phyloP scores from a whole-genome alignment of 1,139 yeast genomes.

The Diutina ranongensis region DNA sequence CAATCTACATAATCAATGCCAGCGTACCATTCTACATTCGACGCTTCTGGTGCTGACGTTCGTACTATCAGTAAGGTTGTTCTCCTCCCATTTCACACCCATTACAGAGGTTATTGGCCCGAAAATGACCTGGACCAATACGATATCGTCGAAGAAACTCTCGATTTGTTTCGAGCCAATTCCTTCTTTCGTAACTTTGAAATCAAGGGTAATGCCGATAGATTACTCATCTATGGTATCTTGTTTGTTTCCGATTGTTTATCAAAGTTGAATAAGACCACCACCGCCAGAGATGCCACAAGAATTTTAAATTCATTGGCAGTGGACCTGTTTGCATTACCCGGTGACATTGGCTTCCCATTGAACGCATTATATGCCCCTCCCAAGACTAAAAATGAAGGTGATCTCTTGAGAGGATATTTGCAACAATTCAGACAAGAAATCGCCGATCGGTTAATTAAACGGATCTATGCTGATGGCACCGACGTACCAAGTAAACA shows the following conservation, averaged over 20 bases:
- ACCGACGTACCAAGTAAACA: slow-evolving; percentile 51
- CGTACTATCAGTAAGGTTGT: slow-evolving; percentile 56
- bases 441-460: slow-evolving; percentile 68
- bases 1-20: slow-evolving; percentile 23
- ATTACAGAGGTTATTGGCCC: slow-evolving; percentile 47
- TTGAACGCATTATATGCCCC: slow-evolving; percentile 73
- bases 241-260: slow-evolving; percentile 80
- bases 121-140: slow-evolving; percentile 43
- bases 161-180: slow-evolving; percentile 90
- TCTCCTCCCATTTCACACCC: slow-evolving; percentile 71
- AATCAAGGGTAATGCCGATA: slow-evolving; percentile 89
- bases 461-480: slow-evolving; percentile 55
- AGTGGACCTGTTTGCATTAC: slow-evolving; percentile 78
- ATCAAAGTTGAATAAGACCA: slow-evolving; percentile 39
- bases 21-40: slow-evolving; percentile 89
- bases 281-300: slow-evolving; percentile 52
- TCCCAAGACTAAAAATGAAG: slow-evolving; percentile 64
- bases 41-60: slow-evolving; percentile 43
- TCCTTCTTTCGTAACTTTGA: slow-evolving; percentile 95
- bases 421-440: slow-evolving; percentile 93
- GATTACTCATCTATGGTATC: slow-evolving; percentile 94
- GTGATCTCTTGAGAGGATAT: slow-evolving; percentile 68
- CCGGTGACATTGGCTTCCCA: slow-evolving; percentile 94
- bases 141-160: slow-evolving; percentile 82
- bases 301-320: slow-evolving; percentile 72